A percentile compares a stretch with the other conserved stretches of the same genome.
phyloP scores from a whole-genome alignment of 2,329 filamentous ascomycete genomes.

The Coleophoma eucalyptorum region DNA sequence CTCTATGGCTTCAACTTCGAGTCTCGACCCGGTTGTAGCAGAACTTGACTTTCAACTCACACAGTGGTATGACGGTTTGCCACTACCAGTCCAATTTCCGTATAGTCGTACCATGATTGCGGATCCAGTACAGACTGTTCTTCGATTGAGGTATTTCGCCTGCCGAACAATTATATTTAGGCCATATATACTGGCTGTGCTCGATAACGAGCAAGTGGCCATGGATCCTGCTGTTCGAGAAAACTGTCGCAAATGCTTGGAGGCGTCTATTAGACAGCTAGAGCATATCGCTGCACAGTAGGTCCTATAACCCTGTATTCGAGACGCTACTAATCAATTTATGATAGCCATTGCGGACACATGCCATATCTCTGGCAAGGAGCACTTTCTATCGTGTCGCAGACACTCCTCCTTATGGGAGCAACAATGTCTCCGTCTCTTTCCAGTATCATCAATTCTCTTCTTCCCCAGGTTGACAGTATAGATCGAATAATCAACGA shows the following conservation, averaged over 20 bases:
- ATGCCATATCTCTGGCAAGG: conserved; percentile 86
- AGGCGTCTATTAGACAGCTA: conserved; percentile 74
- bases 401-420: conserved; percentile 79
- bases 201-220: conserved; percentile 72
- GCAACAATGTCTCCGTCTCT: conserved; percentile 76
- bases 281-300: conserved; percentile 76
- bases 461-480: conserved; percentile 53
- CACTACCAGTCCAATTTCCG: conserved; percentile 71
- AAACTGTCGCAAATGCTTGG: conserved; percentile 76
- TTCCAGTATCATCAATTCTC: conserved; percentile 55
- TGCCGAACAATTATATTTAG: conserved; percentile 85
- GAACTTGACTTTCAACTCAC: conserved; percentile 80
- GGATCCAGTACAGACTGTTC: conserved; percentile 74
- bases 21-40: conserved; percentile 72
- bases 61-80: conserved; percentile 81
- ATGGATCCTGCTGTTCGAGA: conserved; percentile 71
- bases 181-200: conserved; percentile 75
- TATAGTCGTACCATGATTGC: conserved; percentile 63
- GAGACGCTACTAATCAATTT: conserved; percentile 8
- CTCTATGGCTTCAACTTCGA: conserved; percentile 66
- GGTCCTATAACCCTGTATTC: conserved; percentile 28
- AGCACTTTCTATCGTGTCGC: conserved; percentile 76
- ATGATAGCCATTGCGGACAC: conserved; percentile 68
- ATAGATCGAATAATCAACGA: conserved; percentile 76
- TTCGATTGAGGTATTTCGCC: conserved; percentile 77